These are phyloP conservation scores for Chenopodium berlandieri DNA, from an alignment of 148 eudicot species.

Conservation along the genomic window DNA sequence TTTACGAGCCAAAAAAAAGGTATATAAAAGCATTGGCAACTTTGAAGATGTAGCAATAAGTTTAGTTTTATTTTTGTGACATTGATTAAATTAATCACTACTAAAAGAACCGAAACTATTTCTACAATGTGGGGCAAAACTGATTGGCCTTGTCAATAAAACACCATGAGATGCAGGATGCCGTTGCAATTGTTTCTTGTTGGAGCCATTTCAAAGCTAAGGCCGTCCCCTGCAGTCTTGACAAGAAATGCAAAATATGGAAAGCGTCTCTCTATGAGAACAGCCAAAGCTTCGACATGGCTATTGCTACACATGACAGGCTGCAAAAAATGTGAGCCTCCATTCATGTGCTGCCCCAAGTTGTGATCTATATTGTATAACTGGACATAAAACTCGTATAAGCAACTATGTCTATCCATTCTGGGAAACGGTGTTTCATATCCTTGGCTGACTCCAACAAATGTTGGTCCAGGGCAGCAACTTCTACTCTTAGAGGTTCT, in stretches of 20 bases:
- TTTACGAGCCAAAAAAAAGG: background rate
- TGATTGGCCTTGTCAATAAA: background rate
- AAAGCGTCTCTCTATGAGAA: background rate
- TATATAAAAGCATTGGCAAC: too few relatives aligned
- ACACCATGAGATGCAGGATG: background rate
- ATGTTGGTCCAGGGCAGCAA: slow-evolving; percentile 76
- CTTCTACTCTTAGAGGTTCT: slow-evolving; percentile 65
- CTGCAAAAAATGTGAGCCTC: slow-evolving; percentile 5
- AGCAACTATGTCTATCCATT: slow-evolving; percentile 76
- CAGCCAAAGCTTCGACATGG: background rate
- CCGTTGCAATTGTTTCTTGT: background rate
- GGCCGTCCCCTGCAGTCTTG: background rate
- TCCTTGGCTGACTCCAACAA: slow-evolving; percentile 47
- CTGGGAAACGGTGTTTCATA: slow-evolving; percentile 68
- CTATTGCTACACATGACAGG: background rate
- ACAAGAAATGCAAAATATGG: background rate
- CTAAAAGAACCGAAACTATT: background rate
- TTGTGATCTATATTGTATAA: slow-evolving; percentile 52
- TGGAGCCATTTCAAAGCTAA: background rate
- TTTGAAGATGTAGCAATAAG: background rate
- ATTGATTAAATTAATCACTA: background rate
- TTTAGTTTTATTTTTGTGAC: too few relatives aligned
- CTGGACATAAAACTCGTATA: slow-evolving; percentile 74
- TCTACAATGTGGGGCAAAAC: background rate
- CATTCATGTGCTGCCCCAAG: background rate